A percentile compares a stretch with the other conserved stretches of the same genome.
Evolutionary conservation across 176 grass and related monocot genomes (phyloP).

Genomic region (Triticum aestivum): IWGSC_CS_RefSeq_v2.1 NC_057797.1:79596558-79597057

Average conservation of each 20-base stretch:
- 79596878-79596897: not conserved
- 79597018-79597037: not conserved
- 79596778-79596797: conserved; percentile 1
- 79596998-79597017: not conserved
- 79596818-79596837: not conserved
- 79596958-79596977: not conserved
- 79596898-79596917: not conserved
- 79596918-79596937: not conserved
- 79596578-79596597: conserved; percentile 13
- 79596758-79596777: not conserved
- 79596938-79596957: not conserved
- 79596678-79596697: not conserved
- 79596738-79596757: conserved; percentile 2
- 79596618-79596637: not conserved
- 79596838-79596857: not conserved
- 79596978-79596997: not conserved
- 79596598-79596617: not conserved
- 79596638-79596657: not conserved
- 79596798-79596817: not conserved
- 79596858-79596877: not conserved
- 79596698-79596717: not conserved
- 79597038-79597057: conserved; percentile 5
- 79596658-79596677: not conserved
- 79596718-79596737: not conserved
- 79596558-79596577: not conserved